Evolutionary conservation across 1,284 basidiomycete species (phyloP), one percentile per base, ranked within the genome.

Genomic region (Apiotrichum sp.): DNA sequence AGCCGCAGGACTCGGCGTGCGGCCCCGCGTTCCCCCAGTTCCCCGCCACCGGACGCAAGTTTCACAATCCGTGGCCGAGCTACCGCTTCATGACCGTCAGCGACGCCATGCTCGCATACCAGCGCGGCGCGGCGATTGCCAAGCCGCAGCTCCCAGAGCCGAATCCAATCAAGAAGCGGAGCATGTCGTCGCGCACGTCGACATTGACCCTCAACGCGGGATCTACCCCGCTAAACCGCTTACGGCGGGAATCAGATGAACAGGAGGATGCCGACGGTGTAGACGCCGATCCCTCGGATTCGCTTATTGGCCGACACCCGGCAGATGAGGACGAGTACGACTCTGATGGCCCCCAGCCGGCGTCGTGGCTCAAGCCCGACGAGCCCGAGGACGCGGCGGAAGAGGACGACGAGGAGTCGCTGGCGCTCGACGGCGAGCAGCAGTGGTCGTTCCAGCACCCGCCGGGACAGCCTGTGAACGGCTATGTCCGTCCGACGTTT

Each of bases 11-110:
- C 11, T 32, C 36, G 8, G 7, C 35, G n/a, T 38, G 47, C 35
- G 47, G 38, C 40, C n/a, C 63, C 62, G 47, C 1, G 35, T 38
- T 5, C 14, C 16, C 22, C 13, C 34, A 13, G 9, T 36, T 10
- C 5, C 32, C 33, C 6, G 45, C 33, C 33, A 5, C 33, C 22
- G 57, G 54, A 10, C 69, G 67, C 16, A 9, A 29, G 53, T 77
- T 75, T 57, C 59, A 65, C 53, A 77, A 77, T 57, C 75, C 75
- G 0, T 77, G 75, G 75, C 69, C 68, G 42, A 73, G 71, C 7
- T 77, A 72, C 58, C 65, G 72, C 10, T 56, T 66, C 2, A 65
- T 71, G 3, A 64, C 66, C 0, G 51, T 71, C 31, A 53, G 43
- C 6, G 75, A 77, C 50, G 66, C 69, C 4, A 74, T 65, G 56